Conservation (phyloP, 805 yeast genomes). For the Vanderwaltozyma tropicalis region DNA sequence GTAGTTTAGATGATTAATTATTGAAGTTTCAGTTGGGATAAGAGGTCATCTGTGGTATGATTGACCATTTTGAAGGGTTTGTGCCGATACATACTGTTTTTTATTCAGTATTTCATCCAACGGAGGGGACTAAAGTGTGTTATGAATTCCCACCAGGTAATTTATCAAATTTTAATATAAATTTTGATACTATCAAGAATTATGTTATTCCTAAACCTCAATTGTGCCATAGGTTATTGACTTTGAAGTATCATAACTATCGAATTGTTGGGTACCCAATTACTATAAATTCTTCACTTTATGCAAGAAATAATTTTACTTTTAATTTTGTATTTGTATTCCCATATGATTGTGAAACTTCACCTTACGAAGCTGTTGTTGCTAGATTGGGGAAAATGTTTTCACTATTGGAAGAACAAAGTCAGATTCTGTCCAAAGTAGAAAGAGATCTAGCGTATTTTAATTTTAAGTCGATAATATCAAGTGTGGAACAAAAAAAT, state of each 20-base stretch:
- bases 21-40: neutral
- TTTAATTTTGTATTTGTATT: constrained; percentile 92
- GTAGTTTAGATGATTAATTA: too few relatives aligned
- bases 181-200: constrained; percentile 79
- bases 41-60: constrained; percentile 14
- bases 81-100: constrained; percentile 83
- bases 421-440: constrained; percentile 54
- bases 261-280: constrained; percentile 85
- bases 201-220: constrained; percentile 91
- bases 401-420: constrained; percentile 82
- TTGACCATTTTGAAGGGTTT: constrained; percentile 46
- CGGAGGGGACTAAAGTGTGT: constrained; percentile 86
- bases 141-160: constrained; percentile 79
- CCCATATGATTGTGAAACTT: constrained; percentile 66
- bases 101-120: constrained; percentile 88
- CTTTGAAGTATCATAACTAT: constrained; percentile 59
- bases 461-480: constrained; percentile 16
- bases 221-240: constrained; percentile 70
- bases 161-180: constrained; percentile 35
- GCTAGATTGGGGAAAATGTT: constrained; percentile 81
- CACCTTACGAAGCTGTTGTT: constrained; percentile 80
- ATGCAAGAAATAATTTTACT: constrained; percentile 84
- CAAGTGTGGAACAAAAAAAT: neutral
- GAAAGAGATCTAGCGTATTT: constrained; percentile 34
- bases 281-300: constrained; percentile 57